A percentile compares a stretch with the other conserved stretches of the same genome.
Evolutionary conservation across 352 stramenopile species (phyloP).

Genomic region (Pythium rhizo-oryzae): DNA sequence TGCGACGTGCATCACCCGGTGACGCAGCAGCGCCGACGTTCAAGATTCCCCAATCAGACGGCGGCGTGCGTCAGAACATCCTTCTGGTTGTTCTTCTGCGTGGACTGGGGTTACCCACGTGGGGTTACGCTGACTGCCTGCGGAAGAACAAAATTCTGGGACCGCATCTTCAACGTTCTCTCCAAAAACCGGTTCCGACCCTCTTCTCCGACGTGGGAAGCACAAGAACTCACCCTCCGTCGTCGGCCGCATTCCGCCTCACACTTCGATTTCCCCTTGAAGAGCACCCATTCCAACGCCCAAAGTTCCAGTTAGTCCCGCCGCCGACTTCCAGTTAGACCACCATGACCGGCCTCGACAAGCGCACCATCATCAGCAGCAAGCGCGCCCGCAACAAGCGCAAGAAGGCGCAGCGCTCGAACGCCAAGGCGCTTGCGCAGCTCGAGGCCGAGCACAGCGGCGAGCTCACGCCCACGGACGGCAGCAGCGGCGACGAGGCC

Average conservation of each 20-base stretch:
- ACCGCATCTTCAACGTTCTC: constrained; percentile 31
- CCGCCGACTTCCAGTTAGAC: neutral
- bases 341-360: constrained; percentile 36
- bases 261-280: constrained; percentile 9
- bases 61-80: neutral
- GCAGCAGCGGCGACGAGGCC: constrained; percentile 25
- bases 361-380: constrained; percentile 62
- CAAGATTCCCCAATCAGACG: constrained; percentile 29
- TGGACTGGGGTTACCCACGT: neutral
- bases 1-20: constrained; percentile 10
- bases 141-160: constrained; percentile 18
- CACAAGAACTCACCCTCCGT: constrained; percentile 8
- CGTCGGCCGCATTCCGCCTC: neutral
- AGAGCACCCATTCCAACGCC: constrained; percentile 1
- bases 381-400: constrained; percentile 66
- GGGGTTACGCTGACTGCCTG: constrained; percentile 6
- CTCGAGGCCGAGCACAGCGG: constrained; percentile 18
- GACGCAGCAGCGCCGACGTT: constrained; percentile 10
- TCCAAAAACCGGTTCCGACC: constrained; percentile 21
- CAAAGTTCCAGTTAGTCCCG: neutral
- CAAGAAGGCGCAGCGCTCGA: constrained; percentile 51
- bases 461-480: constrained; percentile 12
- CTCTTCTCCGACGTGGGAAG: constrained; percentile 11
- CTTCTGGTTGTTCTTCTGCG: constrained; percentile 19
- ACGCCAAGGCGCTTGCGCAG: constrained; percentile 18